Evolutionary conservation across 768 basidiomycete species (phyloP).

Genomic region (Nidularia pulvinata): DNA sequence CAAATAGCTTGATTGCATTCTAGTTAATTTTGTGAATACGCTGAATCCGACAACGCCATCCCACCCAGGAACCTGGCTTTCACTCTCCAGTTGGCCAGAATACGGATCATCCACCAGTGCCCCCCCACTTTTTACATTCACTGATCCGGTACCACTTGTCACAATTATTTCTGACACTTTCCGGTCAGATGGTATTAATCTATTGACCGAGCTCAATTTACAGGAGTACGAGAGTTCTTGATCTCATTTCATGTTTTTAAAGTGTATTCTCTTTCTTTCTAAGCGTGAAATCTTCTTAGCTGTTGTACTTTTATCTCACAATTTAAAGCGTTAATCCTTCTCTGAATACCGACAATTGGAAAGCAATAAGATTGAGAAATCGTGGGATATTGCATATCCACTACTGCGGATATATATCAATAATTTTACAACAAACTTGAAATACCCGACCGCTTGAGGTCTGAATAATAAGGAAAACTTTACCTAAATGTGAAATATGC

Average conservation of each 20-base stretch:
- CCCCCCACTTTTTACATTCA: conserved; percentile 15
- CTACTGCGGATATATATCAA: too few species aligned
- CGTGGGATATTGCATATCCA: too few species aligned
- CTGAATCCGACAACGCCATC: conserved; percentile 4
- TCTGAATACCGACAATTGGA: too few species aligned
- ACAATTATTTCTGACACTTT: conserved; percentile 13
- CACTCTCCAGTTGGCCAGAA: conserved; percentile 10
- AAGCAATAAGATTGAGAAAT: too few species aligned
- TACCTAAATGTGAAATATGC: neutral
- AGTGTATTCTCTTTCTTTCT: too few species aligned
- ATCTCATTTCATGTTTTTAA: too few species aligned
- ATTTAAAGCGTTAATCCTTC: too few species aligned
- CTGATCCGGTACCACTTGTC: conserved; percentile 11
- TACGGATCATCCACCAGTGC: conserved; percentile 10
- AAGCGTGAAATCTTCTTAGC: too few species aligned
- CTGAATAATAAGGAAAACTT: conserved; percentile 1
- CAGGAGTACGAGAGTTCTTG: too few species aligned
- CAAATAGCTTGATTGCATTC: neutral
- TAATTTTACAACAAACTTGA: conserved; percentile 8
- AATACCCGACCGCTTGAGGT: conserved; percentile 11
- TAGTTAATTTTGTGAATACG: conserved; percentile 1
- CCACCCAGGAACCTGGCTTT: conserved; percentile 12
- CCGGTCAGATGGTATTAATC: conserved; percentile 9
- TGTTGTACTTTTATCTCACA: too few species aligned
- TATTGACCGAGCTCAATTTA: conserved; percentile 1